Evolutionary conservation across 257 asterid genomes (phyloP).

Genomic region (Dorcoceras hygrometricum): DNA sequence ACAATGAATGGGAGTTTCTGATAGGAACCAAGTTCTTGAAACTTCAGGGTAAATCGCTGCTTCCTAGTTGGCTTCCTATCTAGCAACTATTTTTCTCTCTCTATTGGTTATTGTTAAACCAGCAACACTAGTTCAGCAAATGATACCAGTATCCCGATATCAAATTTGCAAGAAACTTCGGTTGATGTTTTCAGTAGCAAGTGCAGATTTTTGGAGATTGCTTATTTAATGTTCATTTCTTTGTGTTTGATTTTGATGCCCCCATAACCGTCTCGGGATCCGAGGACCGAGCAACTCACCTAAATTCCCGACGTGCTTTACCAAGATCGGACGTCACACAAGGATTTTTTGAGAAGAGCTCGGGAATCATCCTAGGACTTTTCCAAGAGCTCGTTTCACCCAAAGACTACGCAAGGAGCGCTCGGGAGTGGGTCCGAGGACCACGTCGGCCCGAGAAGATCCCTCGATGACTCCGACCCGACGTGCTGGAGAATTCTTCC

Average conservation of each 20-base stretch:
- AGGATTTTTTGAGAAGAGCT: too few species aligned
- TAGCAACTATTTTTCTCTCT: background rate
- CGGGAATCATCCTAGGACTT: too few species aligned
- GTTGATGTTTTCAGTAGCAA: background rate
- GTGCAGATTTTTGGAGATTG: background rate
- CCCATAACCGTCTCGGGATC: too few species aligned
- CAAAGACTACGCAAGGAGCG: too few species aligned
- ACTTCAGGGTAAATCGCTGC: constrained; percentile 50
- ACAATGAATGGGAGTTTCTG: constrained; percentile 58
- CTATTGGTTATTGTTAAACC: background rate
- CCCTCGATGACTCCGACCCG: too few species aligned
- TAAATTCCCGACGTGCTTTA: too few species aligned
- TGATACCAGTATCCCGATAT: constrained; percentile 3
- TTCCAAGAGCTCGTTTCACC: too few species aligned
- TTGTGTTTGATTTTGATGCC: constrained; percentile 4
- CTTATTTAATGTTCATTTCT: constrained; percentile 6
- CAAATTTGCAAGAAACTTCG: background rate
- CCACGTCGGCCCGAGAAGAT: too few species aligned
- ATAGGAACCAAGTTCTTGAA: constrained; percentile 50
- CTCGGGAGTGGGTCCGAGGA: too few species aligned
- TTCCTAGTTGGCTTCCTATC: constrained; percentile 2
- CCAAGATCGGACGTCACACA: too few species aligned
- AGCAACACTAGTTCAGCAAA: background rate
- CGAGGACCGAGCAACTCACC: too few species aligned
- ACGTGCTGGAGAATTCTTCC: too few species aligned